A percentile compares a stretch with the other conserved stretches of the same genome.
Conservation (phyloP, 2,329 filamentous ascomycete genomes). For the Cytospora paraplurivora region DNA sequence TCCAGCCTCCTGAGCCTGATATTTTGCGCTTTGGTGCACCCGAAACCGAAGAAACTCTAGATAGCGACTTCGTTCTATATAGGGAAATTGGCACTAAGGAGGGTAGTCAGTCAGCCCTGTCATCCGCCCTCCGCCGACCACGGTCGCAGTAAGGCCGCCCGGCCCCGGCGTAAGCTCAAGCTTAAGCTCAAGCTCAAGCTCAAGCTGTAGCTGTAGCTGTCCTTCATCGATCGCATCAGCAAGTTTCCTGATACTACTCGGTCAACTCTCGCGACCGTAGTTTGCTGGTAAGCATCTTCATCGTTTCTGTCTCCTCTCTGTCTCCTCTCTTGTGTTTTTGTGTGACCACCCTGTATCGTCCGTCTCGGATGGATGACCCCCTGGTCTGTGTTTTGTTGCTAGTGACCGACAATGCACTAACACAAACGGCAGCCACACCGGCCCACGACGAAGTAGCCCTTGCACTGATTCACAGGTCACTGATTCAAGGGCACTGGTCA, state of each 20-base stretch:
- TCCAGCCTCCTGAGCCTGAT: background rate
- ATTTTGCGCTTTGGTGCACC: background rate
- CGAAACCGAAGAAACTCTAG: background rate
- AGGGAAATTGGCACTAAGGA: background rate
- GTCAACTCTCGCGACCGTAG: background rate
- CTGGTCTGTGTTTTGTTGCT: background rate
- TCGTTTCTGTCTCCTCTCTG: background rate
- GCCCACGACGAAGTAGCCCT: constrained; percentile 13
- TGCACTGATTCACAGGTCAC: constrained; percentile 9
- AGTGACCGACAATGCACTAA: constrained; percentile 16
- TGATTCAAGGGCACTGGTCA: background rate
- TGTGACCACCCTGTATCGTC: constrained; percentile 11
- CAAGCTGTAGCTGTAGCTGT: background rate
- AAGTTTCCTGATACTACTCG: no score
- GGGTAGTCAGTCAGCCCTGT: constrained; percentile 13
- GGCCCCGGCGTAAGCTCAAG: constrained; percentile 9
- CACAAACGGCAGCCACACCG: constrained; percentile 9
- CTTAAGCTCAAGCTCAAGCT: background rate
- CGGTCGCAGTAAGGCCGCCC: constrained; percentile 14
- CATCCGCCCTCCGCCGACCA: background rate
- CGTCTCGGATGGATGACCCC: constrained; percentile 17
- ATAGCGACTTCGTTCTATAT: background rate
- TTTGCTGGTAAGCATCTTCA: background rate
- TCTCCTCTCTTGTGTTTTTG: background rate
- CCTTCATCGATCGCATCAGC: background rate